Conservation (phyloP, 805 yeast genomes). For the Saccharomycopsis capsularis region DNA sequence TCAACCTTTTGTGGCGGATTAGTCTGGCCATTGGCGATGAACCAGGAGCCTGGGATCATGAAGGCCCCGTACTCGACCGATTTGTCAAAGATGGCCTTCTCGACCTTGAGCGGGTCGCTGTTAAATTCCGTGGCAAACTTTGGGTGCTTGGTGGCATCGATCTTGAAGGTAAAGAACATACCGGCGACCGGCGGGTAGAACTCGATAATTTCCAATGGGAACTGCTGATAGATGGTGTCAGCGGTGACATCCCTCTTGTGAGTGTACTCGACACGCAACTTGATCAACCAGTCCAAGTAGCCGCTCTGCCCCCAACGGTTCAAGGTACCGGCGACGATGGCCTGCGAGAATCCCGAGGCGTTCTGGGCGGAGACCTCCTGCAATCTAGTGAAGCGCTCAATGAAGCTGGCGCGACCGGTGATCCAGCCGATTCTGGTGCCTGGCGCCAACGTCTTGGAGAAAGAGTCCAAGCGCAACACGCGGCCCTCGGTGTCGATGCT, state of each 20-base stretch:
- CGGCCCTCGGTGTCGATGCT: conserved; percentile 80
- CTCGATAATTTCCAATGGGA: conserved; percentile 40
- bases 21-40: conserved; percentile 50
- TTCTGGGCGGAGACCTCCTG: conserved; percentile 79
- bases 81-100: conserved; percentile 53
- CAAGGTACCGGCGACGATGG: conserved; percentile 62
- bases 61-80: conserved; percentile 55
- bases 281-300: conserved; percentile 83
- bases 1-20: conserved; percentile 50
- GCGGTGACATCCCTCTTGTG: conserved; percentile 82
- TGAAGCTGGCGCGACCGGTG: conserved; percentile 56
- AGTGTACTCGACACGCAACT: conserved; percentile 75
- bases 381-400: conserved; percentile 61
- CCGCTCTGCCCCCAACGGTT: conserved; percentile 88
- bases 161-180: conserved; percentile 70
- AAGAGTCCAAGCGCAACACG: conserved; percentile 81
- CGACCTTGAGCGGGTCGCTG: conserved; percentile 57
- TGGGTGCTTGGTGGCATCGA: conserved; percentile 80
- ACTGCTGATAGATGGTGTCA: conserved; percentile 57
- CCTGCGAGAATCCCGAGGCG: conserved; percentile 74
- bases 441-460: conserved; percentile 89
- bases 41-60: conserved; percentile 83
- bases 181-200: conserved; percentile 71
- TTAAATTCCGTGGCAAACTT: conserved; percentile 50
- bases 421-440: conserved; percentile 89